A percentile compares a stretch with the other conserved stretches of the same genome.
phyloP scores from a whole-genome alignment of 164 flowering plant genomes.

The Vitis rotundifolia region DNA sequence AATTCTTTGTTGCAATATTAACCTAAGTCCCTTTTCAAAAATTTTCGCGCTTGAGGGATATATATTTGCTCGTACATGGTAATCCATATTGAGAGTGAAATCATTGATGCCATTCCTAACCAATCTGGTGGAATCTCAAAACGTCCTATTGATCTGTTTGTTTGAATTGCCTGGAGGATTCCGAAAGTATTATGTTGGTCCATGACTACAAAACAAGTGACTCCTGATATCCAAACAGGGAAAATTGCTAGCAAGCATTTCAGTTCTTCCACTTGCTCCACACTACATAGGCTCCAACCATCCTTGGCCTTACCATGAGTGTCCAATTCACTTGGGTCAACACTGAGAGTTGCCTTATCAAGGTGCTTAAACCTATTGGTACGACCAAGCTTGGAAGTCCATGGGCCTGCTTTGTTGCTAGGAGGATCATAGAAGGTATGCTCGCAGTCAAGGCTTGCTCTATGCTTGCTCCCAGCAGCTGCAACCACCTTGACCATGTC shows the following conservation, averaged over 20 bases:
- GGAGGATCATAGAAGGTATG: conserved; percentile 35
- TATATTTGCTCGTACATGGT: conserved; percentile 37
- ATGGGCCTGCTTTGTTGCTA: neutral
- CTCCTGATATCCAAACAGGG: conserved; percentile 57
- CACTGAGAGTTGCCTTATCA: conserved; percentile 32
- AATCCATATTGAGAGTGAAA: conserved; percentile 51
- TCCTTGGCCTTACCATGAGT: conserved; percentile 29
- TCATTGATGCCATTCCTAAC: conserved; percentile 47
- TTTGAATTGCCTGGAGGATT: conserved; percentile 52
- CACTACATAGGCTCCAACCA: conserved; percentile 53
- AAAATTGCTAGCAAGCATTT: conserved; percentile 40
- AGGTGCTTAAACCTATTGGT: conserved; percentile 30
- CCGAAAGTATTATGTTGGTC: conserved; percentile 55
- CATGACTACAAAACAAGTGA: conserved; percentile 40
- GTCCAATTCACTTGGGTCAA: conserved; percentile 29
- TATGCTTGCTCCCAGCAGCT: conserved; percentile 44
- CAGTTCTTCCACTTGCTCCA: conserved; percentile 59
- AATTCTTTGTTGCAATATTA: conserved; percentile 37
- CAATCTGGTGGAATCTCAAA: conserved; percentile 58
- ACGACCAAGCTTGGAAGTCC: conserved; percentile 8
- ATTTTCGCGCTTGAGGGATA: conserved; percentile 27
- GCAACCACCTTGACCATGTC: conserved; percentile 44
- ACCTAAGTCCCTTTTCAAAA: conserved; percentile 22
- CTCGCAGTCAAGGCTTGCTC: neutral
- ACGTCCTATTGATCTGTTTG: conserved; percentile 28